phyloP scores from a whole-genome alignment of 257 asterid species.

The Solanum virginianum region DNA sequence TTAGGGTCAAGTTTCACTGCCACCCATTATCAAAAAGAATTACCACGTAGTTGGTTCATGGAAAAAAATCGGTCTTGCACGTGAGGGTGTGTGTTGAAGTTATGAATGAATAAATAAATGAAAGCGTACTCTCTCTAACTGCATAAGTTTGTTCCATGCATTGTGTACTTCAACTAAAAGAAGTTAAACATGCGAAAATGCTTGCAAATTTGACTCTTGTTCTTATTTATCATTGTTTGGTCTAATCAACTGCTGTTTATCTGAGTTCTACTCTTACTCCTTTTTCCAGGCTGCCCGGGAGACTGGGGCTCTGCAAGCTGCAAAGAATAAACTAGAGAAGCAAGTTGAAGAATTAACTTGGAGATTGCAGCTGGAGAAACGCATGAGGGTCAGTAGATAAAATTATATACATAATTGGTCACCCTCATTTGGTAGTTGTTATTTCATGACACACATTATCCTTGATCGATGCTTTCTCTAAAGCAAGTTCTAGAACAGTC shows the following conservation, averaged over 20 bases:
- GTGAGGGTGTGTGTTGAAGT: not conserved
- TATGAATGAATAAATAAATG: not conserved
- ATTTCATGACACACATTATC: not conserved
- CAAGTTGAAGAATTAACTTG: constrained; percentile 98
- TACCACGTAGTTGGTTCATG: not conserved
- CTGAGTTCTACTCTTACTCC: not conserved
- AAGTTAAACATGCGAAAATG: not conserved
- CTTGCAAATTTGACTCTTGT: not conserved
- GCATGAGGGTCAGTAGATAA: constrained; percentile 69
- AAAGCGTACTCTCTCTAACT: not conserved
- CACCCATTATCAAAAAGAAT: not conserved
- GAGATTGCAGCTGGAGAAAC: constrained; percentile 97
- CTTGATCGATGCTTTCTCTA: not conserved
- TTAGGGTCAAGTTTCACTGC: not conserved
- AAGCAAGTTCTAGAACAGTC: not conserved
- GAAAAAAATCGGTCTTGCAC: not conserved
- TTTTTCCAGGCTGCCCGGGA: constrained; percentile 79
- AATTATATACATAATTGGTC: not conserved
- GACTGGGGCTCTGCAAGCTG: constrained; percentile 99
- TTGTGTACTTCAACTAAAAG: not conserved
- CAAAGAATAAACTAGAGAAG: constrained; percentile 97
- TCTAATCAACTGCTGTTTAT: not conserved
- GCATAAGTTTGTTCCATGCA: not conserved
- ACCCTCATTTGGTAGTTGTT: not conserved
- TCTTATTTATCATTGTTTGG: not conserved